A percentile compares a stretch with the other conserved stretches of the same genome.
Evolutionary conservation across 176 grass and related monocot species (phyloP).

Genomic region (sorghum (Sorghum bicolor)): Sorghum_bicolor_NCBIv3 NC_012870.2:12586501-12587000

Average conservation of each 20-base stretch:
- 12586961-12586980: conserved; percentile 35
- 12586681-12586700: conserved; percentile 7
- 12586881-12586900: background rate
- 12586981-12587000: conserved; percentile 18
- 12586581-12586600: background rate
- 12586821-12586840: conserved; percentile 19
- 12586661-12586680: conserved; percentile 7
- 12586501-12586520: background rate
- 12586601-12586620: background rate
- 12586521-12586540: background rate
- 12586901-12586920: conserved; percentile 30
- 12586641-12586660: background rate
- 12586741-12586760: conserved; percentile 48
- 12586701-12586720: conserved; percentile 27
- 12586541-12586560: background rate
- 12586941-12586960: conserved; percentile 75
- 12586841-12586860: background rate
- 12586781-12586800: conserved; percentile 84
- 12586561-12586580: background rate
- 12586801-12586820: conserved; percentile 36
- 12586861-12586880: background rate
- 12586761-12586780: conserved; percentile 73
- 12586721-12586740: conserved; percentile 72
- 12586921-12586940: conserved; percentile 77
- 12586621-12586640: background rate